Base-by-base conservation (phyloP, 352 stramenopile genomes). In the Blastocystis sp. region DNA sequence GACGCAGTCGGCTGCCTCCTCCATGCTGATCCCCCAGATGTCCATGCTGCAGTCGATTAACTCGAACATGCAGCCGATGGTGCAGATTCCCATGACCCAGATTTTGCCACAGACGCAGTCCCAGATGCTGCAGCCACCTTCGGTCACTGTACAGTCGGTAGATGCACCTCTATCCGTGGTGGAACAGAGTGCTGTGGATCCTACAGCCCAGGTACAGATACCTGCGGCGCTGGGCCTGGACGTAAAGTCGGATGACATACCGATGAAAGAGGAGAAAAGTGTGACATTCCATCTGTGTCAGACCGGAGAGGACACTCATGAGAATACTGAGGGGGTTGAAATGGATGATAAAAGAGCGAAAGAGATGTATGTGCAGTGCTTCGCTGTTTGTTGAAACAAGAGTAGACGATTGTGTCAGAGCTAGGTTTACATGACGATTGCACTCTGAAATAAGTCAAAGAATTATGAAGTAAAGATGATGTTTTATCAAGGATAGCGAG, bases 31-130 rank as follows among this genome's bases (percentile, higher is more conserved):
- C 3, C 20, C 26, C 0, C 43, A 53, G 3, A 85, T 85, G 20
- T 45, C 45, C n/a, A 85, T 85, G 45, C 54, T 68, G 50, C 73
- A 85, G 39, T 50, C 73, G 39, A 62, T 85, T 16, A 85, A 45
- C 20, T 43, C 16, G 39, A 78, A 53, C 20, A 41, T 73, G 20
- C 63, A 34, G n/a, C 9, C 30, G n/a, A 73, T 73, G 39, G 30
- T 54, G 30, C 53, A 26, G n/a, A 69, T 85, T 59, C 50, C 50
- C 50, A 59, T 59, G 50, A n/a, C 50, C 53, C 73, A 85, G 73
- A 66, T 85, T 30, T 24, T 81, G 6, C 20, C 45, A 6, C 70
- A 62, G 20, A 34, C 55, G 70, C 70, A 81, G 55, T 41, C 45
- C 0, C 9, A 24, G 41, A n/a, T 47, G 13, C 20, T 24, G 20